Base-by-base conservation (phyloP, 1,139 yeast genomes). In the Suhomyces yuchorum region DNA sequence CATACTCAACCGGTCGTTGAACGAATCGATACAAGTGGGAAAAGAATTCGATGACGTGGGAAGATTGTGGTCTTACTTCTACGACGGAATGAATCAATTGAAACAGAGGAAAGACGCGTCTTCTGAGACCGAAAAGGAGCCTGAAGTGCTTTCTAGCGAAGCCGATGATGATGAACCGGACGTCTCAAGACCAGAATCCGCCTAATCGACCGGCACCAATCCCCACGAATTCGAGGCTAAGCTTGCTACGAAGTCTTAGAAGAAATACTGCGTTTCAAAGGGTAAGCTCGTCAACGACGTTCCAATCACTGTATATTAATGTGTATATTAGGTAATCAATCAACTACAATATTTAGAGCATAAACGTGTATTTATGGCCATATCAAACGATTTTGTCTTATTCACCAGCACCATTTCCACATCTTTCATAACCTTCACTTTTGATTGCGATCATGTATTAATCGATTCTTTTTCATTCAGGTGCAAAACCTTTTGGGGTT, bases 21-120 rank as follows among this genome's bases (percentile, higher is more conserved):
- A 69, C 47, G 75, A 71, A 49, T 69, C 75, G 24, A 62, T 75
- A 15, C 76, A 73, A 49, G 78, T 75, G 1, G 78, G 79, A 5
- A 73, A 73, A 48, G 78, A 73, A 48, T 75, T 75, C 53, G 78
- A 73, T 48, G 72, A 74, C 48, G 77, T 73, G 24, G 77, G 77
- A 15, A 59, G 71, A 22, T 60, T 75, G 37, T 75, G 80, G 80
- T 60, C 66, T 7, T 68, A 67, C 41, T 75, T 75, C 53, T 75
- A 75, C 52, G 70, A 67, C 52, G 76, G 77, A 1, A 50, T 62
- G 46, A 63, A 60, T 39, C 65, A 65, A 44, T 49, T 65, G 38
- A 64, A 65, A 44, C 57, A 57, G 37, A 48, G 56, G 38, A 44
- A 49, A 39, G 51, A 46, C 35, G 48, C 43, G 26, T 38, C 47